These are phyloP conservation scores for Paraphoma sp. DNA, from an alignment of 2,329 filamentous ascomycete genomes.

Conservation along the genomic window DNA sequence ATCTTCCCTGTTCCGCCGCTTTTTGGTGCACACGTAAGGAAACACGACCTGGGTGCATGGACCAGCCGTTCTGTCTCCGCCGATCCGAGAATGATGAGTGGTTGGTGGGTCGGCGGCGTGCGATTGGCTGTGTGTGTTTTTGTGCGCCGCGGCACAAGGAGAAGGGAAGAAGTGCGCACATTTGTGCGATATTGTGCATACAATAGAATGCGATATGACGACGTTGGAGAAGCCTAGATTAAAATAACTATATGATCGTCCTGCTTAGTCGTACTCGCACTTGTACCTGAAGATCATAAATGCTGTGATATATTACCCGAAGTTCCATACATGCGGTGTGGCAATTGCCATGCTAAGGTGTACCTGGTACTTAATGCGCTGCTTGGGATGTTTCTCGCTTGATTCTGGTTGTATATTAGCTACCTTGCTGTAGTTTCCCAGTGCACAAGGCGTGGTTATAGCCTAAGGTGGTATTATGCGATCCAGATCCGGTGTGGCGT, in stretches of 20 bases:
- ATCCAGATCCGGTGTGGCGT: neutral
- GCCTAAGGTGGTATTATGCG: neutral
- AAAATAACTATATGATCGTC: neutral
- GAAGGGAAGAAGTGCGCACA: neutral
- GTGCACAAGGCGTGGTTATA: neutral
- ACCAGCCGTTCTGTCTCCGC: constrained; percentile 8
- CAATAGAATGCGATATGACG: neutral
- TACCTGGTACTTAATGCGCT: neutral
- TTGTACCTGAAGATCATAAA: constrained; percentile 1
- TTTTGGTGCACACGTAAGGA: neutral
- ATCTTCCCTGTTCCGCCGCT: neutral
- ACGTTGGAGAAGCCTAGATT: neutral
- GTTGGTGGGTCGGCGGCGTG: neutral
- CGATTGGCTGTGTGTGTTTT: neutral
- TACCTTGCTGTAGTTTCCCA: neutral
- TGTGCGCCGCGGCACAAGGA: neutral
- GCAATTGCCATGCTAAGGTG: neutral
- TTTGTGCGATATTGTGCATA: too few species aligned
- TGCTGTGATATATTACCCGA: neutral
- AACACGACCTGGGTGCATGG: neutral
- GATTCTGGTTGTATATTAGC: neutral
- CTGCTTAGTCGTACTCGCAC: neutral
- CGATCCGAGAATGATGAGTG: neutral
- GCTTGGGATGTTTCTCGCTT: neutral
- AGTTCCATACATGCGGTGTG: neutral